Percentiles rank a stretch among this genome's conserved stretches.
These are phyloP conservation scores for Cryptococcus wingfieldii DNA, from an alignment of 1,284 basidiomycete genomes.

Conservation along the genomic window DNA sequence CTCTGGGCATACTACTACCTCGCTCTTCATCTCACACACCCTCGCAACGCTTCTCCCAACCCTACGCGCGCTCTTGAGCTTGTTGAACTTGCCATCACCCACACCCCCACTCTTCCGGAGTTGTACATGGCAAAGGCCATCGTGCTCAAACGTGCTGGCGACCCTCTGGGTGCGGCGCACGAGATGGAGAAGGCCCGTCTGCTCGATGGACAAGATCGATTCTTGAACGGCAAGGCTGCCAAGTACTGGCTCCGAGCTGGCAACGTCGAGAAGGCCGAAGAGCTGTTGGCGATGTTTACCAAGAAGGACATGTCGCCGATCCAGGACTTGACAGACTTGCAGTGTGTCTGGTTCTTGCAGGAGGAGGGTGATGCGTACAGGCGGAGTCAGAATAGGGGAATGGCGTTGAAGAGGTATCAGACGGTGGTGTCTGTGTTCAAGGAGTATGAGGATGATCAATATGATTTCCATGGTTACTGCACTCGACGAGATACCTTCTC, in stretches of 20 bases:
- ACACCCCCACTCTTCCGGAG: conserved; percentile 93
- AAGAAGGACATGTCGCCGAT: conserved; percentile 77
- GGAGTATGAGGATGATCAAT: conserved; percentile 92
- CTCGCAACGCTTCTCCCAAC: conserved; percentile 50
- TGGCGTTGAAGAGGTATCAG: conserved; percentile 83
- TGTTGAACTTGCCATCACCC: conserved; percentile 63
- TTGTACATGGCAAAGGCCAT: conserved; percentile 79
- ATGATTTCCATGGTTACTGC: conserved; percentile 96
- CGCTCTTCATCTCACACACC: conserved; percentile 79
- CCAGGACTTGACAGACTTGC: conserved; percentile 91
- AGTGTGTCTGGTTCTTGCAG: conserved; percentile 79
- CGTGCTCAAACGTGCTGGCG: conserved; percentile 81
- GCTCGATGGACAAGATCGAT: conserved; percentile 92
- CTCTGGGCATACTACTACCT: conserved; percentile 96
- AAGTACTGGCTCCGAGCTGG: conserved; percentile 87
- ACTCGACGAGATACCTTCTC: conserved; percentile 83
- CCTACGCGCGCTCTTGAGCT: conserved; percentile 60
- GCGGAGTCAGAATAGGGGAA: conserved; percentile 59
- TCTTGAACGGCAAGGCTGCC: conserved; percentile 88
- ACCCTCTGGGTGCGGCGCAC: conserved; percentile 67
- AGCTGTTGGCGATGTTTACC: conserved; percentile 76
- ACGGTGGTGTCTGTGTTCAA: conserved; percentile 78
- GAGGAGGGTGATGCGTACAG: conserved; percentile 75
- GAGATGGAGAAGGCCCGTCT: conserved; percentile 76
- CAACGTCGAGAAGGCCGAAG: conserved; percentile 67